phyloP scores from a whole-genome alignment of 805 yeast genomes.

The Yamadazyma ubonensis region DNA sequence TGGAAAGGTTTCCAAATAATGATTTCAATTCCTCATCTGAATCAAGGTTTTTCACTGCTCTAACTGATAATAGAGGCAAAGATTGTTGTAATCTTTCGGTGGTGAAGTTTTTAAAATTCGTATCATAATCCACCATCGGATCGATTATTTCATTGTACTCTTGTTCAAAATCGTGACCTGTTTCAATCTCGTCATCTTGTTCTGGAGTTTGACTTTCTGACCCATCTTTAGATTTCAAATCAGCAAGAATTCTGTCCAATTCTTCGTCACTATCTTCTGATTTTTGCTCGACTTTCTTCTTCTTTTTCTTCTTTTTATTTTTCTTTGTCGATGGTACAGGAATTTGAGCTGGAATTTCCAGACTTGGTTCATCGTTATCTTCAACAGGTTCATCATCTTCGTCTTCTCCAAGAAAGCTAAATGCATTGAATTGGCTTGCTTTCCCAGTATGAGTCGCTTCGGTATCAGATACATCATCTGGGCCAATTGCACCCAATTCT shows the following conservation, averaged over 20 bases:
- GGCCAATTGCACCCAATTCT: too few relatives aligned
- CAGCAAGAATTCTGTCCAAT: constrained; percentile 53
- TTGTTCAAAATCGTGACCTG: constrained; percentile 22
- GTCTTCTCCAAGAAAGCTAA: constrained; percentile 17
- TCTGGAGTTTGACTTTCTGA: background rate
- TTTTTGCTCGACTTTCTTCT: constrained; percentile 9
- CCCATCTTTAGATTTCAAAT: constrained; percentile 30
- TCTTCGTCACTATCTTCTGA: constrained; percentile 53
- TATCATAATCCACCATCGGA: constrained; percentile 39
- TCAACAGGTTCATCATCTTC: constrained; percentile 12
- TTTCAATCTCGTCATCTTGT: constrained; percentile 4
- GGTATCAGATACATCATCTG: background rate
- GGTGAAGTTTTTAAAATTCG: constrained; percentile 48
- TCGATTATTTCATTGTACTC: constrained; percentile 23
- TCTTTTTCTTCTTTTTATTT: constrained; percentile 21
- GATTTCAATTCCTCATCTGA: constrained; percentile 72
- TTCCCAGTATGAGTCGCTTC: background rate
- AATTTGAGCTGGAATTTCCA: constrained; percentile 1
- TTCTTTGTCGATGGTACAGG: constrained; percentile 17
- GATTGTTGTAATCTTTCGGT: constrained; percentile 40
- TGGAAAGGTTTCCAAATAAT: constrained; percentile 69
- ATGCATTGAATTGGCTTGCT: constrained; percentile 14
- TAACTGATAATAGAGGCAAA: constrained; percentile 42
- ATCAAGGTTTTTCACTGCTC: constrained; percentile 54
- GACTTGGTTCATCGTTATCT: constrained; percentile 16